phyloP scores from a whole-genome alignment of 2,329 filamentous ascomycete species.

The Fusarium scirpi region DNA sequence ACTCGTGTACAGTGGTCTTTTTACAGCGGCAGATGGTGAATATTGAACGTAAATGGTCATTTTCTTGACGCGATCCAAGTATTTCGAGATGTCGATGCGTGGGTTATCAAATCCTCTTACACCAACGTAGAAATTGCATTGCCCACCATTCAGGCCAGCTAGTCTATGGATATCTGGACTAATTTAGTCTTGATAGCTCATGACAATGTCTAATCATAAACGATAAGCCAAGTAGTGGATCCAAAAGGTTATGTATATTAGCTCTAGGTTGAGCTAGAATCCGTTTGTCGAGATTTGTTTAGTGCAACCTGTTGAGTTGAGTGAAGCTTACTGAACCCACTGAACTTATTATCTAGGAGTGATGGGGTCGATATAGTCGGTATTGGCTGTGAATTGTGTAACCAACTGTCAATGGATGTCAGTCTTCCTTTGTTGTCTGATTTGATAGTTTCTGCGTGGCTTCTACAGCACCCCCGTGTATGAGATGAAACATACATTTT shows the following conservation, averaged over 20 bases:
- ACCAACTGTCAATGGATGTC: neutral
- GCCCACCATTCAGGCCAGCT: neutral
- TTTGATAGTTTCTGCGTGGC: neutral
- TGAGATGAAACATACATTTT: neutral
- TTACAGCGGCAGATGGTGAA: conserved; percentile 5
- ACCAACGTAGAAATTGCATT: neutral
- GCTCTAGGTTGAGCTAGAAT: neutral
- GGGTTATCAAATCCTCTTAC: neutral
- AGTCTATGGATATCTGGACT: neutral
- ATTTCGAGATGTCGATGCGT: neutral
- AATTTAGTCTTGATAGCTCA: neutral
- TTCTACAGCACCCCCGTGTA: neutral
- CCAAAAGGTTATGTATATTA: neutral
- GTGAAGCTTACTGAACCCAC: neutral
- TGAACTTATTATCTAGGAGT: neutral
- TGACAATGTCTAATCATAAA: neutral
- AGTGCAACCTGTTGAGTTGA: neutral
- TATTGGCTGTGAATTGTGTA: neutral
- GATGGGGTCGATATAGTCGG: conserved; percentile 1
- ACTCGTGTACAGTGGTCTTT: neutral
- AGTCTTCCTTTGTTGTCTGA: neutral
- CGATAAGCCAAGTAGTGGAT: neutral
- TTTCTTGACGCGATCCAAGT: neutral
- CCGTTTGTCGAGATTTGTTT: neutral
- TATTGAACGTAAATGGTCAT: conserved; percentile 7